Base-by-base conservation (phyloP, 2,329 filamentous ascomycete species). In the Metarhizium humberi region DNA sequence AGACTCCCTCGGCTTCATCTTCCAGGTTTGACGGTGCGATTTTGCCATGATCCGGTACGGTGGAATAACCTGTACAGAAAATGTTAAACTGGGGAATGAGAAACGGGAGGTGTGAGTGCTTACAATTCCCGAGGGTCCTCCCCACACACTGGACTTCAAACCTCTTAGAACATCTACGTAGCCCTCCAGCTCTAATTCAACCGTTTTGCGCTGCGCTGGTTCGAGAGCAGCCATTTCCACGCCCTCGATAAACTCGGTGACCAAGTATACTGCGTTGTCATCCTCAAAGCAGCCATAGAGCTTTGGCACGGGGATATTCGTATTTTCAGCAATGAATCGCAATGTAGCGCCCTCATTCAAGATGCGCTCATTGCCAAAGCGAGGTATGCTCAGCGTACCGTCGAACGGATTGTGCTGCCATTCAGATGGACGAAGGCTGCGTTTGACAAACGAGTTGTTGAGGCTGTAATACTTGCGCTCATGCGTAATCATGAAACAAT, bases 261-360 rank as follows among this genome's bases (percentile, higher is more conserved):
- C 49, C 3, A 57, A 40, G 43, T 59, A 59, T 0, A 45, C 52
- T 6, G 55, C 57, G 2, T 38, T 42, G 32, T 56, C 50, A 36
- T 59, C 55, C 29, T 59, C 55, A n/a, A 59, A 59, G 34, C 57
- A 55, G 18, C n/a, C 43, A 50, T 62, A 45, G 4, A 63, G 34
- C 40, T 58, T 63, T 6, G 59, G 61, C 14, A 63, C 42, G 1
- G 58, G 60, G 47, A 63, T 56, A 32, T 52, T n/a, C 6, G 61
- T 62, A 4, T 61, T 56, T 1, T 61, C 53, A 5, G 58, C 45
- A 18, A 63, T 40, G 20, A 60, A 62, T 1, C 43, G 49, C 40
- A 63, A 16, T 10, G 32, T 13, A 18, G 59, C 58, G 16, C 43
- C 60, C 30, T 63, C 58, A 40, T 62, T 63, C 14, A 62, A 25